Evolutionary conservation across 2,329 filamentous ascomycete genomes (phyloP).

Genomic region (Mollisia scopiformis): DNA sequence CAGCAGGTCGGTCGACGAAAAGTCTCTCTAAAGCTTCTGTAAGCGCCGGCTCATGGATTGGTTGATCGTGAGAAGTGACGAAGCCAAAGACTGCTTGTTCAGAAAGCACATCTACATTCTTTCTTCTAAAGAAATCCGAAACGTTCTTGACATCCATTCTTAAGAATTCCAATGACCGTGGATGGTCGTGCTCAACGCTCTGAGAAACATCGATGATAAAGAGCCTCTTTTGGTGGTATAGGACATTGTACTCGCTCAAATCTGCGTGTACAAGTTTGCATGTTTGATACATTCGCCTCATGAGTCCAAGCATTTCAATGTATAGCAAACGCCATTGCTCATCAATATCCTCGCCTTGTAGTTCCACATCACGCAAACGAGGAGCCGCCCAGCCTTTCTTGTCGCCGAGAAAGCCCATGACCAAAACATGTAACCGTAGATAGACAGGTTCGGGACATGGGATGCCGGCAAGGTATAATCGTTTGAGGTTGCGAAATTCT

Average conservation of each 20-base stretch:
- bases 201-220: constrained; percentile 98
- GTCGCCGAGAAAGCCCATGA: constrained; percentile 93
- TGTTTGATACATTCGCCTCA: constrained; percentile 91
- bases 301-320: constrained; percentile 80
- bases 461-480: constrained; percentile 82
- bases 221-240: constrained; percentile 81
- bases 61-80: constrained; percentile 66
- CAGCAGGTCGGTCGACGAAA: constrained; percentile 57
- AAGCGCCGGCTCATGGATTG: constrained; percentile 64
- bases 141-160: constrained; percentile 99
- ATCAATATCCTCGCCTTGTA: constrained; percentile 69
- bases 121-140: constrained; percentile 85
- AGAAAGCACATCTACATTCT: constrained; percentile 79
- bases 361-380: constrained; percentile 81
- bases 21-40: constrained; percentile 65
- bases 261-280: constrained; percentile 94
- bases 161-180: constrained; percentile 87
- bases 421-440: constrained; percentile 90
- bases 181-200: constrained; percentile 96
- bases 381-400: constrained; percentile 86
- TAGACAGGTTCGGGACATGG: constrained; percentile 88
- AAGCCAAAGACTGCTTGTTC: constrained; percentile 86
- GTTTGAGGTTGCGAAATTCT: constrained; percentile 90
- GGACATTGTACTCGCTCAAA: constrained; percentile 96
- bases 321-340: constrained; percentile 80